Evolutionary conservation across 1,284 basidiomycete species (phyloP), one percentile per base, ranked within the genome.

Genomic region (Malassezia equina): DNA sequence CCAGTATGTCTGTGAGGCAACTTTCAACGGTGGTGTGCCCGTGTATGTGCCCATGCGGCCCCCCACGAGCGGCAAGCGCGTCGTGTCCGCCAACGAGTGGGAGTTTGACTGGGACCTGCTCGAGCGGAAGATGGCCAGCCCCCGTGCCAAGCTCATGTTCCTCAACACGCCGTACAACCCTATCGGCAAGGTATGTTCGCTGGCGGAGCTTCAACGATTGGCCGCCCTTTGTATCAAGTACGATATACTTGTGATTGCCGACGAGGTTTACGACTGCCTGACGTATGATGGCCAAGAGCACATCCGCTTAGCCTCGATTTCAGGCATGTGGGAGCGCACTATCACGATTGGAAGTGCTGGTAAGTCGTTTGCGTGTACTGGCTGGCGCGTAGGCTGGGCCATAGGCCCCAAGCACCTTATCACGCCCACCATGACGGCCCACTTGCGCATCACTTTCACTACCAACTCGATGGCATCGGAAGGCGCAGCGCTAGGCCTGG

Each of bases 361-460:
- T 62, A 69, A 77, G 79, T 84, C 88, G n/a, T 99, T 99, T 75
- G 88, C 93, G 15, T 89, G 89, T 7, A 99, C 94, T 1, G 94
- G 94, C 23, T 98, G 93, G 93, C 84, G 94, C 54, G 83, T 98
- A 23, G 94, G 93, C 52, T 98, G 90, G 90, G 81, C 91, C 12
- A 85, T 98, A 61, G 94, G 86, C 6, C 88, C 90, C 4, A 73
- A 81, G 21, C 83, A 83, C 34, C 86, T 98, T 65, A 86, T 94
- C 54, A 79, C 79, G 32, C 89, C 93, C 1, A 85, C 88, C 4
- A 80, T 94, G 19, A 89, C 90, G 3, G 93, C 90, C 0, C 84
- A 84, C 48, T 91, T 90, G 0, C 84, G 93, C 39, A 93, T 98
- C 70, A 86, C 95, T 17, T 98, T 96, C 78, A 91, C 87, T 77